A percentile compares a stretch with the other conserved stretches of the same genome.
Evolutionary conservation across 192 early-diverging fungal genomes (phyloP).

Genomic region (Backusella circina): DNA sequence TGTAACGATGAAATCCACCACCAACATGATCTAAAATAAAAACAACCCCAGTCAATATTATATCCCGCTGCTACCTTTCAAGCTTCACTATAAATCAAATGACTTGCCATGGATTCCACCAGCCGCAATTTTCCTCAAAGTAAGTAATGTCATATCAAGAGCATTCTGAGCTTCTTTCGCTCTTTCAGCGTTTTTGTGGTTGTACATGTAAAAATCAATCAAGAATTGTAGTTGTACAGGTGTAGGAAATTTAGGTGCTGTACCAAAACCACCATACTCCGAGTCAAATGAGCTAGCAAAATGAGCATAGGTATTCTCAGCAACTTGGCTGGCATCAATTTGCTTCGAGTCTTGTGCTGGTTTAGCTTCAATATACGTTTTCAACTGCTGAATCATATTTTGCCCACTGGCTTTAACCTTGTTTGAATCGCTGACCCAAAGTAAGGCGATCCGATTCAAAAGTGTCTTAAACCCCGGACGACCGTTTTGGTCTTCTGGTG

Average conservation of each 20-base stretch:
- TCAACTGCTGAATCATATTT: constrained; percentile 40
- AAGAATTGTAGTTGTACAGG: constrained; percentile 55
- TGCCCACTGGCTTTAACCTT: constrained; percentile 31
- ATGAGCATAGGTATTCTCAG: constrained; percentile 35
- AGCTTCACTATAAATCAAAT: not conserved
- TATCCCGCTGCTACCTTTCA: not conserved
- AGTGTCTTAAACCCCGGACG: constrained; percentile 38
- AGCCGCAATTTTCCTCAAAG: constrained; percentile 38
- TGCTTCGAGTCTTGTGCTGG: not conserved
- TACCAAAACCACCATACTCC: constrained; percentile 52
- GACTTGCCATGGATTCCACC: constrained; percentile 45
- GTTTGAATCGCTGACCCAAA: constrained; percentile 40
- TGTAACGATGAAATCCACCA: constrained; percentile 44
- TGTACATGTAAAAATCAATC: constrained; percentile 40
- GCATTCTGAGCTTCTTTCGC: constrained; percentile 18
- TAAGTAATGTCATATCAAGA: constrained; percentile 39
- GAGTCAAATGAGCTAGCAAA: constrained; percentile 40
- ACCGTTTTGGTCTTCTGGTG: constrained; percentile 36
- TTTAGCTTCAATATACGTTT: constrained; percentile 15
- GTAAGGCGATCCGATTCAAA: constrained; percentile 21
- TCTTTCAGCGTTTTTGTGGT: constrained; percentile 1
- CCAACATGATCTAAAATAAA: constrained; percentile 41
- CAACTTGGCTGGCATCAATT: constrained; percentile 15
- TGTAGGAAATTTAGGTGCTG: constrained; percentile 61
- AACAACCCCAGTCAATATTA: not conserved